phyloP scores from a whole-genome alignment of 2,329 filamentous ascomycete genomes.

The Penicillium sp. region DNA sequence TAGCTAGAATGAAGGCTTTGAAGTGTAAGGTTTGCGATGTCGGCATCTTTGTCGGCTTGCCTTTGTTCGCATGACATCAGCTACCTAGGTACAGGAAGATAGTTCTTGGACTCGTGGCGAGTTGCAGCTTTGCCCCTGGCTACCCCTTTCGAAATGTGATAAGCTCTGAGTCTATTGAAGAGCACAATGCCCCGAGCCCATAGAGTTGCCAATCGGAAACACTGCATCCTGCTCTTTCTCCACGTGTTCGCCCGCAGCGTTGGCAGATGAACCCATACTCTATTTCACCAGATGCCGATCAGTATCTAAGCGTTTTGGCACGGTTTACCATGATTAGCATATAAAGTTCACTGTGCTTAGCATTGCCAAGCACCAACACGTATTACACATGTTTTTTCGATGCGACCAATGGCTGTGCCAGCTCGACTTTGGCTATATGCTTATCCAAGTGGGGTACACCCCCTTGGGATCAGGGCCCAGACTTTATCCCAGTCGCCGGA shows the following conservation, averaged over 20 bases:
- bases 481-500: constrained; percentile 1
- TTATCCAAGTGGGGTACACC: background rate
- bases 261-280: background rate
- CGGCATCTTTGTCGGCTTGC: background rate
- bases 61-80: no score
- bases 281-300: no score
- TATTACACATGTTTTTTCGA: background rate
- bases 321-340: no score
- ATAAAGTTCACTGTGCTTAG: background rate
- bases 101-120: background rate
- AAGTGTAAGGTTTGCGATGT: background rate
- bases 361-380: background rate
- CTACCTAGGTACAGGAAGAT: background rate
- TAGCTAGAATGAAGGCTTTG: background rate
- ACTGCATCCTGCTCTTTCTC: background rate
- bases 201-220: background rate
- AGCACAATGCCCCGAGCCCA: no score
- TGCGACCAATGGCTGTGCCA: background rate
- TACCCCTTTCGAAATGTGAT: background rate
- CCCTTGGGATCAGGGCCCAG: background rate
- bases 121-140: background rate
- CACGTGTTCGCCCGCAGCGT: constrained; percentile 6
- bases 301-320: no score
- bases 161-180: background rate
- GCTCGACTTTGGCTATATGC: background rate